Base-by-base conservation (phyloP, 371 early-diverging fungal species). In the Choanephora cucurbitarum region DNA sequence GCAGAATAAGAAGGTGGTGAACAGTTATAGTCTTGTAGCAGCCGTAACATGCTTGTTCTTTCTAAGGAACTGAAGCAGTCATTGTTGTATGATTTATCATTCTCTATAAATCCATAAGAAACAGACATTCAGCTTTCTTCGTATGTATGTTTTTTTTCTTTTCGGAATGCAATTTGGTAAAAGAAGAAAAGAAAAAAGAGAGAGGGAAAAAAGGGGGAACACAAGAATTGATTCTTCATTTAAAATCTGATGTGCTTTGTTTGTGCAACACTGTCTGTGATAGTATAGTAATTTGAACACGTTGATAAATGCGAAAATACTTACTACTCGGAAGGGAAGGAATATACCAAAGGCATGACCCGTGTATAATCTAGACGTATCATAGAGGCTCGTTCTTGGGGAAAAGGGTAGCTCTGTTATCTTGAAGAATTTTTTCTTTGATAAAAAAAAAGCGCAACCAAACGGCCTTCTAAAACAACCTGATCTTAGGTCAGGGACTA, bases 1-100 rank as follows among this genome's bases (percentile, higher is more conserved):
- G 49, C 41, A 33, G 59, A 58, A 44, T 64, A 64, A 3, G 64
- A 64, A 13, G 64, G 64, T 44, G 64, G 64, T 32, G 41, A 18
- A 15, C 5, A 40, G 37, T 47, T 44, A 44, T 34, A 14, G 2
- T 37, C 37, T 37, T 37, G 13, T 14, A 37, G 37, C 11, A 37
- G 14, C 10, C 14, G 37, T 37, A 37, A 14, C 3, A 37, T 11
- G 10, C 28, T 37, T 37, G 37, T 3, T 9, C 37, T 37, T 37
- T 37, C 13, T 11, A 13, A 2, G 11, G 14, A 1, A 37, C 14
- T 37, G 2, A 9, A 37, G 9, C 11, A 37, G 2, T 6, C 14
- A 13, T 9, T 11, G 10, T 11, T 37, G 37, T 37, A 37, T 37
- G 1, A 11, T 37, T 37, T 37, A 11, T 11, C 11, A 7, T 2